Evolutionary conservation across 768 basidiomycete species (phyloP).

Genomic region (Calvatia gigantea): DNA sequence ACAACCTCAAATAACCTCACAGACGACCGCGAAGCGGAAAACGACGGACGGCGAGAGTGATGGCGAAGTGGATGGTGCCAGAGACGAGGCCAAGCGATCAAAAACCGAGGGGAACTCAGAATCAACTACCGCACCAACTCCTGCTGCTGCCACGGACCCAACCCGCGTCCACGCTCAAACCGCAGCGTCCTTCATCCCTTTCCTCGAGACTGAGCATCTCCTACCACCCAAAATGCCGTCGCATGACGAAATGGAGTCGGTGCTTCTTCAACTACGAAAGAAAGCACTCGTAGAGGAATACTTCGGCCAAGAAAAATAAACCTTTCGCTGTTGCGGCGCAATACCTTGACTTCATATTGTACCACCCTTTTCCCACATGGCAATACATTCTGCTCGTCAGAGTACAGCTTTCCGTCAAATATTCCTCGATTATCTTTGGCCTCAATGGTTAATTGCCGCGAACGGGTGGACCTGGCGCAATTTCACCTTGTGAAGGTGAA

Average conservation of each 20-base stretch:
- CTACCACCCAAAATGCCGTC: constrained; percentile 75
- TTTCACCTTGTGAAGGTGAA: too few species aligned
- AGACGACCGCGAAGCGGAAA: constrained; percentile 50
- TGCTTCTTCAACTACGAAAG: constrained; percentile 75
- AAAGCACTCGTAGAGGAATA: constrained; percentile 79
- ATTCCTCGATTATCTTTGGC: too few species aligned
- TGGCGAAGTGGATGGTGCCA: constrained; percentile 30
- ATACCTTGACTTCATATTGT: constrained; percentile 7
- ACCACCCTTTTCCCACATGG: constrained; percentile 10
- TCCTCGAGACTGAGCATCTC: constrained; percentile 70
- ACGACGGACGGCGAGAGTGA: constrained; percentile 43
- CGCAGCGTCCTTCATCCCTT: constrained; percentile 69
- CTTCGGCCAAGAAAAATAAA: constrained; percentile 37
- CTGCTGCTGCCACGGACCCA: constrained; percentile 26
- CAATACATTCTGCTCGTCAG: background rate
- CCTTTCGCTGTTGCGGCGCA: background rate
- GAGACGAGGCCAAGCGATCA: constrained; percentile 28
- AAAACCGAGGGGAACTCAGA: constrained; percentile 26
- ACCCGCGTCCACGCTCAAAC: constrained; percentile 43
- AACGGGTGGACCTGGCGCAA: too few species aligned
- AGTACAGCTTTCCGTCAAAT: background rate
- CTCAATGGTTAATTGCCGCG: too few species aligned
- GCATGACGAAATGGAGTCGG: constrained; percentile 72
- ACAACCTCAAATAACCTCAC: constrained; percentile 19
- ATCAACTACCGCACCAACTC: constrained; percentile 19